These are phyloP conservation scores for Aureobasidium zeae DNA, from an alignment of 2,329 filamentous ascomycete genomes.

Conservation along the genomic window DNA sequence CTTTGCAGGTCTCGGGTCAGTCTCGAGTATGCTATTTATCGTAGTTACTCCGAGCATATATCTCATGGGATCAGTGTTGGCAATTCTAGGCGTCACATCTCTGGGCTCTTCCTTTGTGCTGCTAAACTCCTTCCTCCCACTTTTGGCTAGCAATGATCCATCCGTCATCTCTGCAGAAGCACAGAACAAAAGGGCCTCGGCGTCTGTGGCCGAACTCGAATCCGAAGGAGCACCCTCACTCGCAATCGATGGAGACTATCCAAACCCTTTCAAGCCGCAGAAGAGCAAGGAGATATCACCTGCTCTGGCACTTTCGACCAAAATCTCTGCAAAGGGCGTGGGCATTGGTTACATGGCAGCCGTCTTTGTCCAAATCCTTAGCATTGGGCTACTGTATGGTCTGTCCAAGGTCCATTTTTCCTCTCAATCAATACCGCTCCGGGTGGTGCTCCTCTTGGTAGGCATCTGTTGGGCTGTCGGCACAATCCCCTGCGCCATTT, in stretches of 20 bases:
- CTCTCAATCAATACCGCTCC: slow-evolving; percentile 64
- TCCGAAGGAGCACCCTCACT: neutral
- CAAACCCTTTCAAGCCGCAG: neutral
- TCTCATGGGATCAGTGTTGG: slow-evolving; percentile 66
- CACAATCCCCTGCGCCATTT: slow-evolving; percentile 72
- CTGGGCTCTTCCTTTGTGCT: slow-evolving; percentile 92
- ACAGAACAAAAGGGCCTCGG: neutral
- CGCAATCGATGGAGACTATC: neutral
- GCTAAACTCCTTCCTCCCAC: slow-evolving; percentile 85
- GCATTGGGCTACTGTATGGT: slow-evolving; percentile 62
- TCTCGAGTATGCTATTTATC: slow-evolving; percentile 73
- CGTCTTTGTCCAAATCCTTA: slow-evolving; percentile 67
- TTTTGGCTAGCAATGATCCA: slow-evolving; percentile 76
- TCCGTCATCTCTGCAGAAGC: slow-evolving; percentile 25
- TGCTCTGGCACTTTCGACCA: slow-evolving; percentile 69
- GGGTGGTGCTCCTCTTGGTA: slow-evolving; percentile 70
- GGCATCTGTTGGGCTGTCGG: slow-evolving; percentile 85
- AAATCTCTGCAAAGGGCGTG: slow-evolving; percentile 80
- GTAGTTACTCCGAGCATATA: slow-evolving; percentile 66
- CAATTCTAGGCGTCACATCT: slow-evolving; percentile 78
- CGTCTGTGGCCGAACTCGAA: slow-evolving; percentile 9
- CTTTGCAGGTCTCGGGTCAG: slow-evolving; percentile 71
- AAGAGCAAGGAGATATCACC: slow-evolving; percentile 34
- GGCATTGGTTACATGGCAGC: slow-evolving; percentile 83
- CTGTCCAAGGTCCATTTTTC: slow-evolving; percentile 50